A percentile compares a stretch with the other conserved stretches of the same genome.
Conservation (phyloP, 345 rosid species). For the Diplotaxis tenuifolia region DNA sequence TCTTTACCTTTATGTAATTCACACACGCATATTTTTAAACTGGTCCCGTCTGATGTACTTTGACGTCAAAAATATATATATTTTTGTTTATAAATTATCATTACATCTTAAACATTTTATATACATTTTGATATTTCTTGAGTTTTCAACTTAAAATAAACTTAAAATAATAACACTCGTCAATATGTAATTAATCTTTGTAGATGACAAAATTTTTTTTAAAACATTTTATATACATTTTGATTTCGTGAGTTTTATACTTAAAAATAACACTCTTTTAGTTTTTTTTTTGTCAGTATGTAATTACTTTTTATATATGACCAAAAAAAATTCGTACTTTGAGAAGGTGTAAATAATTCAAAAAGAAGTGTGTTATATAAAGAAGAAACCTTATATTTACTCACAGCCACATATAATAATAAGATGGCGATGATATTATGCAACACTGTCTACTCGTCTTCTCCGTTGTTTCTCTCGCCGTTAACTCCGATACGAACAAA, state of each 20-base stretch:
- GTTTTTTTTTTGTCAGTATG: no score
- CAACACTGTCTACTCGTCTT: conserved; percentile 29
- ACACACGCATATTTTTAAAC: background rate
- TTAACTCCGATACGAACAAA: conserved; percentile 5
- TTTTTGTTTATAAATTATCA: background rate
- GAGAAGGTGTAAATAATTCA: background rate
- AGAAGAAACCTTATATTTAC: background rate
- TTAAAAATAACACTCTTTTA: no score
- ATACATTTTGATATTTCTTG: no score
- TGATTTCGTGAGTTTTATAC: no score
- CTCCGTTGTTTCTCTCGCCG: conserved; percentile 11
- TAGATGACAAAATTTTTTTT: background rate
- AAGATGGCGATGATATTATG: conserved; percentile 47
- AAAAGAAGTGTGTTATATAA: background rate
- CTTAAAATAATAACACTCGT: no score
- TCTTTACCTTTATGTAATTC: background rate
- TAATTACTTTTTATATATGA: no score
- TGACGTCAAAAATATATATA: background rate
- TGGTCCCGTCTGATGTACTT: background rate
- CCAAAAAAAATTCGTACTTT: no score
- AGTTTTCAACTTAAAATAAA: no score
- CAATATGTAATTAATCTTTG: background rate
- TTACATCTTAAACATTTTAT: no score
- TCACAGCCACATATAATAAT: conserved; percentile 15
- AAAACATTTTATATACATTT: no score